Conservation (phyloP, 352 stramenopile species). For the Globisporangium paroecandrum region DNA sequence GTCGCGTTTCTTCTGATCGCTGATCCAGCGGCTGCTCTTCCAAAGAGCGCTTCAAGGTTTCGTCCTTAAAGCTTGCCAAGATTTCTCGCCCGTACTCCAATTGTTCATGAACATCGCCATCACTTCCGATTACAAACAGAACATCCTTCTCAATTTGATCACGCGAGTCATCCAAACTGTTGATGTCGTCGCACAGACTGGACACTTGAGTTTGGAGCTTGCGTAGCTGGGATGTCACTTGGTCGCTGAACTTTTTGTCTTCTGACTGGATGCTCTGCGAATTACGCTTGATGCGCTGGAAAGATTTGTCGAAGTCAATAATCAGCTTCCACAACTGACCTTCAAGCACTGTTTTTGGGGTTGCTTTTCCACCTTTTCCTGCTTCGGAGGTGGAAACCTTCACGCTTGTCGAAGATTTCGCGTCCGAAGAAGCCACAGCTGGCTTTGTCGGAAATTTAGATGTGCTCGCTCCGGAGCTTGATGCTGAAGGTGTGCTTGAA, state of each 20-base stretch:
- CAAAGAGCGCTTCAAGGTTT: slow-evolving; percentile 52
- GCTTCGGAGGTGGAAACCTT: background rate
- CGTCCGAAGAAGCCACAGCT: background rate
- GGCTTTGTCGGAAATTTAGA: background rate
- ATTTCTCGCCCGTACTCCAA: slow-evolving; percentile 69
- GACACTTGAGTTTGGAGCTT: slow-evolving; percentile 38
- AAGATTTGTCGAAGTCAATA: slow-evolving; percentile 59
- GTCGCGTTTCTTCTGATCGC: slow-evolving; percentile 52
- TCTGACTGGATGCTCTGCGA: slow-evolving; percentile 36
- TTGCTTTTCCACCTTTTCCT: slow-evolving; percentile 18
- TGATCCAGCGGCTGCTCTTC: slow-evolving; percentile 71
- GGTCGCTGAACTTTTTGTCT: slow-evolving; percentile 25
- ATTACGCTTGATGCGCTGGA: slow-evolving; percentile 44
- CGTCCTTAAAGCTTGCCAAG: slow-evolving; percentile 63
- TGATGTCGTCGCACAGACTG: slow-evolving; percentile 46
- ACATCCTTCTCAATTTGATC: slow-evolving; percentile 70
- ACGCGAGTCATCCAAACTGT: slow-evolving; percentile 47
- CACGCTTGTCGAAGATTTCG: background rate
- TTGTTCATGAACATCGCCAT: slow-evolving; percentile 74
- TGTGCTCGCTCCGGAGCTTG: slow-evolving; percentile 11
- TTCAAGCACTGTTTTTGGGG: slow-evolving; percentile 45
- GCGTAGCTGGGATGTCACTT: slow-evolving; percentile 26
- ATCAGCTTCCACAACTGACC: slow-evolving; percentile 72
- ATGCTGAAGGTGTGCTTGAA: slow-evolving; percentile 17
- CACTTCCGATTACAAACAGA: slow-evolving; percentile 73